Evolutionary conservation across 441 rosid species (phyloP).

Genomic region (Sinapis alba): DNA sequence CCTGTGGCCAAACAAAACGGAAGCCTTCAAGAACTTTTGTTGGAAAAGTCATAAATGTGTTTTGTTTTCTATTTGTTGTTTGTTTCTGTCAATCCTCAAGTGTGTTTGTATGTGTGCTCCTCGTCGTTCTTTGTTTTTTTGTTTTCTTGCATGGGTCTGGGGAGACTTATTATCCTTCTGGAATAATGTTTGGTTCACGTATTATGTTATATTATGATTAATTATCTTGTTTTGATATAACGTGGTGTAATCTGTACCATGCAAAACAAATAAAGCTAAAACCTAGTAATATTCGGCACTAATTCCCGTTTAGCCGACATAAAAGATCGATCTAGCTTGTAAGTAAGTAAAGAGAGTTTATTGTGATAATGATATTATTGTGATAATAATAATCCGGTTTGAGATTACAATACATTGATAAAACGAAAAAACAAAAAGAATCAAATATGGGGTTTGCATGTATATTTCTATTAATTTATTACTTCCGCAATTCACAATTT

Average conservation of each 20-base stretch:
- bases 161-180: neutral
- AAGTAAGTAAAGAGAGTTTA: no score
- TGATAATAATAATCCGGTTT: neutral
- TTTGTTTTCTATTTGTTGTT: neutral
- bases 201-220: neutral
- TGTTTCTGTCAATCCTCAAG: neutral
- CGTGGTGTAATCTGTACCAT: constrained; percentile 7
- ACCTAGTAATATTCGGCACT: neutral
- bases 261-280: neutral
- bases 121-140: neutral
- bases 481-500: neutral
- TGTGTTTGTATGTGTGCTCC: constrained; percentile 10
- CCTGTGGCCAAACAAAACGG: constrained; percentile 23
- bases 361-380: neutral
- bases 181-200: neutral
- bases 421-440: neutral
- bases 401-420: neutral
- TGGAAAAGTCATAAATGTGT: constrained; percentile 5
- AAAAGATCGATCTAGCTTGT: neutral
- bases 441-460: neutral
- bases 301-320: neutral
- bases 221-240: neutral
- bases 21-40: neutral
- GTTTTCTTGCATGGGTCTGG: neutral
- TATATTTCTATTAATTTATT: neutral